Evolutionary conservation across 148 eudicot genomes (phyloP).

Genomic region (Selenicereus undatus): DNA sequence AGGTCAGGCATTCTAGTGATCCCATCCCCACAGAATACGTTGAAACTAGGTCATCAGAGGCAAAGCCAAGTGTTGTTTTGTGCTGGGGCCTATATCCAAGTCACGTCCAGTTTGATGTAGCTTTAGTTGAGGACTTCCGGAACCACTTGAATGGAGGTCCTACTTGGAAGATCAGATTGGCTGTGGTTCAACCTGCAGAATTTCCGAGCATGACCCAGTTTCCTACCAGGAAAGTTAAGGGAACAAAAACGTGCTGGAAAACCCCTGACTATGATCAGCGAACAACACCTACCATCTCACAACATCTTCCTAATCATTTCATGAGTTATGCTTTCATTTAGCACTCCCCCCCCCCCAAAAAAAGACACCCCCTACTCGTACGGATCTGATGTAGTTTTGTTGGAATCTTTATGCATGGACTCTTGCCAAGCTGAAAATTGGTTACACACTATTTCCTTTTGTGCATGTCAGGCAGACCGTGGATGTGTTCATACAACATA

Average conservation of each 20-base stretch:
- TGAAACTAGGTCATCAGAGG: slow-evolving; percentile 16
- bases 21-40: slow-evolving; percentile 57
- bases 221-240: neutral
- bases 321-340: slow-evolving; percentile 15
- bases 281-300: slow-evolving; percentile 13
- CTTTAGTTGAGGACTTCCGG: slow-evolving; percentile 31
- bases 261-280: slow-evolving; percentile 9
- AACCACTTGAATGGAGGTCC: slow-evolving; percentile 29
- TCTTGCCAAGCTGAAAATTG: too few species aligned
- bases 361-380: too few species aligned
- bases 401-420: too few species aligned
- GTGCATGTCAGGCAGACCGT: too few species aligned
- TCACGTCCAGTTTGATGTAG: slow-evolving; percentile 15
- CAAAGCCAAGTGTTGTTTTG: slow-evolving; percentile 37
- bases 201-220: slow-evolving; percentile 25
- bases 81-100: slow-evolving; percentile 52
- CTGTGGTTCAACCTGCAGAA: slow-evolving; percentile 35
- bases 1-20: slow-evolving; percentile 41
- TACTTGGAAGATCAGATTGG: slow-evolving; percentile 28
- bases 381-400: too few species aligned
- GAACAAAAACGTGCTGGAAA: slow-evolving; percentile 20
- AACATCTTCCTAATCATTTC: slow-evolving; percentile 18
- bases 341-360: neutral
- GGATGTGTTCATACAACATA: too few species aligned
- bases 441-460: too few species aligned